These are phyloP conservation scores for Hypoxylon fragiforme DNA, from an alignment of 495 filamentous ascomycete genomes.

Conservation along the genomic window DNA sequence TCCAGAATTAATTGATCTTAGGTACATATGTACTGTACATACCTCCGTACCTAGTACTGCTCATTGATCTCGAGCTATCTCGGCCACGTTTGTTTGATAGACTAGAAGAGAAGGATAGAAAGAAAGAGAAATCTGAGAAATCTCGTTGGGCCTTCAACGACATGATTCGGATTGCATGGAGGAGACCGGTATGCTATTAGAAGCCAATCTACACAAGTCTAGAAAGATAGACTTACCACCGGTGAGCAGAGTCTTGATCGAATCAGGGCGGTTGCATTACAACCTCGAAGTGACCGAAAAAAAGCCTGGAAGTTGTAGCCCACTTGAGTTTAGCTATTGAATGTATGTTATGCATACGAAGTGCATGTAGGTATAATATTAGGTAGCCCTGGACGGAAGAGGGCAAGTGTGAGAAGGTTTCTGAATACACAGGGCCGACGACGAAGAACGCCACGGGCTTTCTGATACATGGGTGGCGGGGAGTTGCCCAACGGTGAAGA, in stretches of 20 bases:
- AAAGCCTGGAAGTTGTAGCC: slow-evolving; percentile 16
- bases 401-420: too few relatives aligned
- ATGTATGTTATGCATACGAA: background rate
- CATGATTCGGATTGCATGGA: slow-evolving; percentile 11
- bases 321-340: slow-evolving; percentile 9
- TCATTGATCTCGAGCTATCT: too few relatives aligned
- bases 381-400: too few relatives aligned
- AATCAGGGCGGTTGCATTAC: slow-evolving; percentile 17
- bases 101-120: too few relatives aligned
- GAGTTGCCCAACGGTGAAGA: slow-evolving; percentile 5
- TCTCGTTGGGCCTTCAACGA: slow-evolving; percentile 13
- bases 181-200: slow-evolving; percentile 17
- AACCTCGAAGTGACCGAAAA: background rate
- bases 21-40: too few relatives aligned
- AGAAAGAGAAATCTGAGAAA: background rate
- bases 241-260: slow-evolving; percentile 8
- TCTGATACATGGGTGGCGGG: slow-evolving; percentile 9
- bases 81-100: too few relatives aligned
- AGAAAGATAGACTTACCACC: slow-evolving; percentile 13
- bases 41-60: too few relatives aligned
- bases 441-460: slow-evolving; percentile 1
- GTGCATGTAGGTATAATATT: too few relatives aligned
- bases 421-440: too few relatives aligned
- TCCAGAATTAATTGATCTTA: background rate
- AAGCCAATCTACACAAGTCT: background rate